phyloP scores from a whole-genome alignment of 257 asterid genomes.

The Penstemon newberryi region DNA sequence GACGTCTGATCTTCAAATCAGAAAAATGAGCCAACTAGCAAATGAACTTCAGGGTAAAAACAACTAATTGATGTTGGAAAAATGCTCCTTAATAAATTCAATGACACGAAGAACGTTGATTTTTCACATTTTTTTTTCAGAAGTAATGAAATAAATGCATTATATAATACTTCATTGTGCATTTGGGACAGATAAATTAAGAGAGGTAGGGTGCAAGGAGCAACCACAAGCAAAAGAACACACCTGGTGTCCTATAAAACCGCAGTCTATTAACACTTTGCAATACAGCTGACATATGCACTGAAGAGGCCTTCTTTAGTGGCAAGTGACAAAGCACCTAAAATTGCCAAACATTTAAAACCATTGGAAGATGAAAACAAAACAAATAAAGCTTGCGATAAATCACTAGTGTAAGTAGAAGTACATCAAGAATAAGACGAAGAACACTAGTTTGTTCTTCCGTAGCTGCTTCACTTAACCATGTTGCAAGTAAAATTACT shows the following conservation, averaged over 20 bases:
- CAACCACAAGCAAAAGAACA: constrained; percentile 41
- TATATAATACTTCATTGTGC: constrained; percentile 7
- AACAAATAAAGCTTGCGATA: constrained; percentile 16
- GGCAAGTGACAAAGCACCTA: constrained; percentile 93
- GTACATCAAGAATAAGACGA: constrained; percentile 72
- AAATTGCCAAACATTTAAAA: constrained; percentile 31
- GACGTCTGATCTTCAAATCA: constrained; percentile 90
- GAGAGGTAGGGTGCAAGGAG: constrained; percentile 7
- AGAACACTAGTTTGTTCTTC: constrained; percentile 93
- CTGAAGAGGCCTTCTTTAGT: constrained; percentile 76
- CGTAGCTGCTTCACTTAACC: constrained; percentile 86
- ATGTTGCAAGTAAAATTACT: constrained; percentile 84
- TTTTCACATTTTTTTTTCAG: neutral
- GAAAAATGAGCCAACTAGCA: constrained; percentile 62
- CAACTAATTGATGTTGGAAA: neutral
- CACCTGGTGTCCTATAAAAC: constrained; percentile 90
- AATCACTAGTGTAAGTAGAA: constrained; percentile 6
- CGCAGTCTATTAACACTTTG: constrained; percentile 90
- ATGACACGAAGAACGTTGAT: too few species aligned
- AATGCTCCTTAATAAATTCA: neutral
- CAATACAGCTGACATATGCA: constrained; percentile 90
- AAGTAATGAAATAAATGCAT: constrained; percentile 4
- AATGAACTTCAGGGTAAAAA: constrained; percentile 27
- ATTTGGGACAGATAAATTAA: constrained; percentile 10
- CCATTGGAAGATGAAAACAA: neutral